These are phyloP conservation scores for Coemansia sp. DNA, from an alignment of 192 early-diverging fungal genomes.

Conservation along the genomic window DNA sequence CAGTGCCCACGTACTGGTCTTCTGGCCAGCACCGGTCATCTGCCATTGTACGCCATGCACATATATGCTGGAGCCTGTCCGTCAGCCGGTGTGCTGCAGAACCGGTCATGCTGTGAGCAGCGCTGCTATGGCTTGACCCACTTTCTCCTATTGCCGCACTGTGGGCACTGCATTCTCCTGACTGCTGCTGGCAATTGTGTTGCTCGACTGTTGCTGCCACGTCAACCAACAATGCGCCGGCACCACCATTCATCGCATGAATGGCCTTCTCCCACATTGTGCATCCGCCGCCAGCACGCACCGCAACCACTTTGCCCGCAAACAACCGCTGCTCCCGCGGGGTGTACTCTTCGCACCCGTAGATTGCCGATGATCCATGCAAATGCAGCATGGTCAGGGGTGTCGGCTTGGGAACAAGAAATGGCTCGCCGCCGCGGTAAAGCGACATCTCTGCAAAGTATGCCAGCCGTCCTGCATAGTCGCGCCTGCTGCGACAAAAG, in stretches of 20 bases:
- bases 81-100: constrained; percentile 10
- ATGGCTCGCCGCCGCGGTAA: constrained; percentile 22
- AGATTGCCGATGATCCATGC: constrained; percentile 27
- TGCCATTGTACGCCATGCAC: constrained; percentile 15
- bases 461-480: constrained; percentile 38
- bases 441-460: constrained; percentile 37
- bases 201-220: constrained; percentile 2
- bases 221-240: constrained; percentile 38
- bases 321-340: constrained; percentile 28
- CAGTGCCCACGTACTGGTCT: constrained; percentile 5
- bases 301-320: constrained; percentile 34
- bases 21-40: constrained; percentile 21
- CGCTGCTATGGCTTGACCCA: neutral
- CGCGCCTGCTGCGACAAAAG: constrained; percentile 9
- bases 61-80: constrained; percentile 16
- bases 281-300: constrained; percentile 34
- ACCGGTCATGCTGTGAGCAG: neutral
- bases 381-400: constrained; percentile 32
- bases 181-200: constrained; percentile 5
- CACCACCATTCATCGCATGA: constrained; percentile 43
- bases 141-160: constrained; percentile 11
- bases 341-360: constrained; percentile 48
- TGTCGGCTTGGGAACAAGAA: constrained; percentile 25
- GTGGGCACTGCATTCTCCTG: neutral
- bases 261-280: constrained; percentile 40